phyloP scores from a whole-genome alignment of 768 basidiomycete species.

The Chlorophyllum brunneum region DNA sequence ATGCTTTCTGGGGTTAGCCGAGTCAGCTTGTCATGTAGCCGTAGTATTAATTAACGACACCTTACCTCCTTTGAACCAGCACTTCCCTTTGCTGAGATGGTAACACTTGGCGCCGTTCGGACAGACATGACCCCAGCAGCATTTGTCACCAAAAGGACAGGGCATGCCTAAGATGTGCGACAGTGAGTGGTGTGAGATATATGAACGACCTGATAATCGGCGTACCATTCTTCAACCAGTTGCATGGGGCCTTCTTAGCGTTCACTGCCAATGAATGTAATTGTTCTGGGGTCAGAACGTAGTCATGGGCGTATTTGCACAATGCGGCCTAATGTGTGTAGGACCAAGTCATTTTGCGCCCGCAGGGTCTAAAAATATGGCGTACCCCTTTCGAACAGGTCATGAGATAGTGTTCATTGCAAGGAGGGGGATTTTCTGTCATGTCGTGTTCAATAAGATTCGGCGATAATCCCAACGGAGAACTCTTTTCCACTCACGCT shows the following conservation, averaged over 20 bases:
- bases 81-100: constrained; percentile 75
- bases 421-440: constrained; percentile 77
- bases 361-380: constrained; percentile 12
- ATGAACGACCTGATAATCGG: not conserved
- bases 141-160: constrained; percentile 72
- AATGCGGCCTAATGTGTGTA: constrained; percentile 45
- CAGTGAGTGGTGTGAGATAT: constrained; percentile 5
- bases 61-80: constrained; percentile 81
- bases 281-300: constrained; percentile 67
- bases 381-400: constrained; percentile 74
- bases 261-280: constrained; percentile 65
- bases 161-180: constrained; percentile 44
- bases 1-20: constrained; percentile 8
- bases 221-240: constrained; percentile 75
- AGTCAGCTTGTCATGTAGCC: not conserved
- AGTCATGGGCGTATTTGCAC: constrained; percentile 86
- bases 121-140: constrained; percentile 84
- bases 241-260: constrained; percentile 85
- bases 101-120: constrained; percentile 74
- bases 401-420: constrained; percentile 84
- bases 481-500: constrained; percentile 47
- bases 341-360: constrained; percentile 12
- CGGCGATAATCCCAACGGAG: constrained; percentile 1
- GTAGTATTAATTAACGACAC: not conserved
- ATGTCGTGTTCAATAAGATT: constrained; percentile 10